Evolutionary conservation across 1,139 yeast genomes (phyloP).

Genomic region (Pichia sp.): DNA sequence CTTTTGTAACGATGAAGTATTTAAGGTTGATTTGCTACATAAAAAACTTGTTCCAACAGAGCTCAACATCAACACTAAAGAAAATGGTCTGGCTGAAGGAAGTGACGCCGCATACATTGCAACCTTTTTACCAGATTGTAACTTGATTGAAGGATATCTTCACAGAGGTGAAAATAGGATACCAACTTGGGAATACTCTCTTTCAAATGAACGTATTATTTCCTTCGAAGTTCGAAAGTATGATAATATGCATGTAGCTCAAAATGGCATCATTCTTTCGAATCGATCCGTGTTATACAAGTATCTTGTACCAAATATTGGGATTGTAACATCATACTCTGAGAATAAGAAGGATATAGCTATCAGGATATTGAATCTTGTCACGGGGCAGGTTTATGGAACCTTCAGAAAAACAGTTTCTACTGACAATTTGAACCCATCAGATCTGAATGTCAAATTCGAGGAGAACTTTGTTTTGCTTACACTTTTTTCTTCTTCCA

Average conservation of each 20-base stretch:
- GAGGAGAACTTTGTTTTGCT: constrained; percentile 85
- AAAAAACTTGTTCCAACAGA: neutral
- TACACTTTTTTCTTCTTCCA: constrained; percentile 42
- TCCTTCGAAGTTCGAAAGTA: constrained; percentile 36
- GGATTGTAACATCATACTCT: constrained; percentile 47
- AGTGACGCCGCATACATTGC: constrained; percentile 6
- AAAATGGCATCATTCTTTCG: constrained; percentile 64
- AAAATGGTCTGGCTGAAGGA: neutral
- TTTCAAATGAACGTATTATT: constrained; percentile 27
- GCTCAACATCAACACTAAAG: neutral
- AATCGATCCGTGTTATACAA: constrained; percentile 77
- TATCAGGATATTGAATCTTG: constrained; percentile 55
- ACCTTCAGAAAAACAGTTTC: constrained; percentile 4
- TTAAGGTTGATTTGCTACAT: constrained; percentile 19
- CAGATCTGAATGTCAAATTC: constrained; percentile 43
- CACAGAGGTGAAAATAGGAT: neutral
- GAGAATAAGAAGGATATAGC: constrained; percentile 28
- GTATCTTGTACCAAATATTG: constrained; percentile 65
- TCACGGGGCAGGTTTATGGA: constrained; percentile 59
- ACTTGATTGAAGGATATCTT: constrained; percentile 16
- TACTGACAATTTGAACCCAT: neutral
- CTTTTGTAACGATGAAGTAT: constrained; percentile 9
- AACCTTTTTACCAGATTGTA: constrained; percentile 4
- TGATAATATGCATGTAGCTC: constrained; percentile 42
- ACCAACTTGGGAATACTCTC: constrained; percentile 18